A percentile compares a stretch with the other conserved stretches of the same genome.
Evolutionary conservation across 371 early-diverging fungal genomes (phyloP).

Genomic region (Apophysomyces elegans): DNA sequence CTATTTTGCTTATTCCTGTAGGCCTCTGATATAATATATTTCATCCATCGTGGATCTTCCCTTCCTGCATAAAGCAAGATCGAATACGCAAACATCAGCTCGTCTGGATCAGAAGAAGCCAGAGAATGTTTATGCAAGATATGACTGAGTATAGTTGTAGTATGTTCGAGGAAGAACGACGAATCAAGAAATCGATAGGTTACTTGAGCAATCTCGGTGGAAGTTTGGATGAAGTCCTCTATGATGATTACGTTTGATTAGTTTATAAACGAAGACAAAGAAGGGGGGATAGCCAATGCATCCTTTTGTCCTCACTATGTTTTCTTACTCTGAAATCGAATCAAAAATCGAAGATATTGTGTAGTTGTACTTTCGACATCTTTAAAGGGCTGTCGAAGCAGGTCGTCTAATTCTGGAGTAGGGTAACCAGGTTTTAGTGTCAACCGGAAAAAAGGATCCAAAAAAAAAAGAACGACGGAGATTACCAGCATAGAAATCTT

Average conservation of each 20-base stretch:
- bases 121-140: constrained; percentile 56
- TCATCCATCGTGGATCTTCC: constrained; percentile 40
- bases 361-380: constrained; percentile 42
- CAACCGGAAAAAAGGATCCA: not conserved
- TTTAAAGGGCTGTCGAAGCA: constrained; percentile 44
- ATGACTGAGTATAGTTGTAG: constrained; percentile 58
- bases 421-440: not conserved
- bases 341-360: constrained; percentile 46
- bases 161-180: constrained; percentile 62
- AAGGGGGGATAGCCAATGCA: not conserved
- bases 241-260: not conserved
- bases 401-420: constrained; percentile 51
- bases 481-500: constrained; percentile 57
- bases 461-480: not conserved
- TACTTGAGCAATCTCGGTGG: constrained; percentile 55
- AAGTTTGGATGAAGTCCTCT: constrained; percentile 59
- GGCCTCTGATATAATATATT: constrained; percentile 39
- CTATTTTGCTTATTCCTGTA: constrained; percentile 45
- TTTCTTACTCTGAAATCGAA: constrained; percentile 40
- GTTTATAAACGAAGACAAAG: not conserved
- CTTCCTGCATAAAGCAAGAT: constrained; percentile 52
- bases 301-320: not conserved
- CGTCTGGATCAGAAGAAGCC: constrained; percentile 23
- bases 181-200: constrained; percentile 73
- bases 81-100: constrained; percentile 52